Evolutionary conservation across 257 asterid species (phyloP), one percentile per base, ranked within the genome.

Genomic region (Dorcoceras hygrometricum): DNA sequence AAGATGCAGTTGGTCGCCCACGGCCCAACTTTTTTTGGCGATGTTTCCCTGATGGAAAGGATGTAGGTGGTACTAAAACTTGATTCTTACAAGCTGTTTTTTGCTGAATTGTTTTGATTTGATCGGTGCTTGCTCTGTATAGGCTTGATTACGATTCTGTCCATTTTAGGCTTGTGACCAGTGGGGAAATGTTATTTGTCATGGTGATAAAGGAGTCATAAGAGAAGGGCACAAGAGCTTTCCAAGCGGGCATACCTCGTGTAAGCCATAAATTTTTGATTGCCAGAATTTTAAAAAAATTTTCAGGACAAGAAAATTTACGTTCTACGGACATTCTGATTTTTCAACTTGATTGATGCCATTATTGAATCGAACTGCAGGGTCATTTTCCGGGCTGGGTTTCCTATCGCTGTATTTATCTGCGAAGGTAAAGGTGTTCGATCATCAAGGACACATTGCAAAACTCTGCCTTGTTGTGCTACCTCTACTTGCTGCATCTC

Each of bases 11-110:
- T 51, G 97, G 97, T 63, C 86, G 89, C 48, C 97, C 97, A 74
- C 88, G 96, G 58, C 97, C 97, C n/a, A 87, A 88, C 80, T 90
- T 88, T 83, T 90, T 90, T 61, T 90, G 97, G 97, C 85, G 96
- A 67, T 90, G 97, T 82, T 90, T 88, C 77, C 97, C 97, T 11
- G 95, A 88, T 82, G 97, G 97, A 60, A 81, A 73, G 63, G 97
- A 86, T 66, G 97, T 85, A 72, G 67, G 95, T 71, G 65, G 68
- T 59, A 62, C 71, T 27, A 62, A 65, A 62, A 65, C 26, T 63
- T 58, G 20, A 34, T 57, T 62, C 24, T 70, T 62, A 57, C 24
- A 57, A 55, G 59, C 39, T 34, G 31, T 71, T 23, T 19, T 57
- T 43, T 28, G 60, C 56, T 59, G 36, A 51, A 22, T 51, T 68